Evolutionary conservation across 805 yeast species (phyloP).

Genomic region (Alloascoidea hylecoeti): DNA sequence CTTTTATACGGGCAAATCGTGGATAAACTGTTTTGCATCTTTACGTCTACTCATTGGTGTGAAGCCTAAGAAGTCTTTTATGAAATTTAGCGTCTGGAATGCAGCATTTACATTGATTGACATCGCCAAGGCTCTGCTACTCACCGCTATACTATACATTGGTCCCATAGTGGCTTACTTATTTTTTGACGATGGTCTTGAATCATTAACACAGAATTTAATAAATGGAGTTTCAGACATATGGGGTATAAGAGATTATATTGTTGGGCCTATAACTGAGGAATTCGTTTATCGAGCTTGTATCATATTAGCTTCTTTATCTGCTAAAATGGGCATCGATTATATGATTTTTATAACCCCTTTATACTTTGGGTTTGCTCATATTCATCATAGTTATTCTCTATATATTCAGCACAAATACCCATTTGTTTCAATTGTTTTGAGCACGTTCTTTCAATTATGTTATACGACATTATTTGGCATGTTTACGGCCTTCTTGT

Average conservation of each 20-base stretch:
- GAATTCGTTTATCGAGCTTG: slow-evolving; percentile 55
- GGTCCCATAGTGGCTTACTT: slow-evolving; percentile 32
- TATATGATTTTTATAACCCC: slow-evolving; percentile 34
- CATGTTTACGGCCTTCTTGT: slow-evolving; percentile 40
- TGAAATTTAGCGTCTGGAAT: slow-evolving; percentile 5
- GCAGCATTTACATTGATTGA: slow-evolving; percentile 7
- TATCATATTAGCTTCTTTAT: slow-evolving; percentile 18
- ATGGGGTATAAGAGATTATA: slow-evolving; percentile 36
- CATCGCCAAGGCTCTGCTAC: slow-evolving; percentile 10
- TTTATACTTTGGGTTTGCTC: slow-evolving; percentile 62
- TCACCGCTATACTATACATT: slow-evolving; percentile 26
- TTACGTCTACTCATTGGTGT: background rate
- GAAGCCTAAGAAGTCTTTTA: slow-evolving; percentile 1
- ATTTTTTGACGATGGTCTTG: slow-evolving; percentile 11
- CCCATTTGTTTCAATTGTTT: slow-evolving; percentile 18
- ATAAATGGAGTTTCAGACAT: slow-evolving; percentile 14
- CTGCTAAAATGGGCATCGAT: slow-evolving; percentile 9
- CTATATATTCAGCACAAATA: slow-evolving; percentile 15
- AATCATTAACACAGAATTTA: slow-evolving; percentile 10
- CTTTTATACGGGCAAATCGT: too few relatives aligned
- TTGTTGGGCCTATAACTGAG: slow-evolving; percentile 69
- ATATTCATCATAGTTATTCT: slow-evolving; percentile 58
- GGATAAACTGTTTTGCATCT: too few relatives aligned
- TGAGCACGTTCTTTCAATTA: slow-evolving; percentile 35
- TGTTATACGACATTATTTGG: slow-evolving; percentile 63